Evolutionary conservation across 352 stramenopile species (phyloP).

Genomic region (Globisporangium nagaii): DNA sequence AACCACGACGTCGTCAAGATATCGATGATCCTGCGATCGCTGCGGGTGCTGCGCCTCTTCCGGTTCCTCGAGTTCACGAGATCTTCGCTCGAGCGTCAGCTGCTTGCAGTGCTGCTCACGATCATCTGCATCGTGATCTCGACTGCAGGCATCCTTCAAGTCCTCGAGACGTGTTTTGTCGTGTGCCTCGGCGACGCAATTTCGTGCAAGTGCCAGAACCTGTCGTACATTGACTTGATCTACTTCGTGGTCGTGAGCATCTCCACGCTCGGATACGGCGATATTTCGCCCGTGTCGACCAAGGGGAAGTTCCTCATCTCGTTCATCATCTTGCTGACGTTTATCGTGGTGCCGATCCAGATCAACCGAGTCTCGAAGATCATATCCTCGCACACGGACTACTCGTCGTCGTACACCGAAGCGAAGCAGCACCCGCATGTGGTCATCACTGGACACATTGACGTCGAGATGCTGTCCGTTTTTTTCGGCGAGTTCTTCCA

Average conservation of each 20-base stretch:
- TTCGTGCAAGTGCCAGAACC: slow-evolving; percentile 45
- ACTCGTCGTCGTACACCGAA: slow-evolving; percentile 70
- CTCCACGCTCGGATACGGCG: slow-evolving; percentile 79
- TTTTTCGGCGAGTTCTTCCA: slow-evolving; percentile 88
- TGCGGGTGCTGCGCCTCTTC: slow-evolving; percentile 67
- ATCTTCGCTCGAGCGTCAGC: slow-evolving; percentile 67
- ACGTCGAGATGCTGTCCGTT: slow-evolving; percentile 46
- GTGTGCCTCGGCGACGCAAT: slow-evolving; percentile 16
- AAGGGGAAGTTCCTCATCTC: slow-evolving; percentile 73
- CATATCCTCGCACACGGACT: slow-evolving; percentile 76
- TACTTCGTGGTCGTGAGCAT: slow-evolving; percentile 86
- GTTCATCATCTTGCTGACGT: slow-evolving; percentile 80
- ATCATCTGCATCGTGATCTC: slow-evolving; percentile 69
- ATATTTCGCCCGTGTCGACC: slow-evolving; percentile 61
- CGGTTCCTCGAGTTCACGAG: slow-evolving; percentile 69
- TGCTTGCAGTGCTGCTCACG: slow-evolving; percentile 52
- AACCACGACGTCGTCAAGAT: slow-evolving; percentile 8
- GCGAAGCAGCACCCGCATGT: slow-evolving; percentile 72
- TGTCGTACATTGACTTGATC: slow-evolving; percentile 67
- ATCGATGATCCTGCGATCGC: slow-evolving; percentile 39
- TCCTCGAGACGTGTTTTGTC: slow-evolving; percentile 48
- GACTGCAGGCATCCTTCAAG: slow-evolving; percentile 60
- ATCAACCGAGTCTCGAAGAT: slow-evolving; percentile 70
- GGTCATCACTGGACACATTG: slow-evolving; percentile 67
- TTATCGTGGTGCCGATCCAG: slow-evolving; percentile 77